Percentiles rank a stretch among this genome's conserved stretches.
These are phyloP conservation scores for Ceratocystis cubensis DNA, from an alignment of 2,329 filamentous ascomycete genomes.

Conservation along the genomic window DNA sequence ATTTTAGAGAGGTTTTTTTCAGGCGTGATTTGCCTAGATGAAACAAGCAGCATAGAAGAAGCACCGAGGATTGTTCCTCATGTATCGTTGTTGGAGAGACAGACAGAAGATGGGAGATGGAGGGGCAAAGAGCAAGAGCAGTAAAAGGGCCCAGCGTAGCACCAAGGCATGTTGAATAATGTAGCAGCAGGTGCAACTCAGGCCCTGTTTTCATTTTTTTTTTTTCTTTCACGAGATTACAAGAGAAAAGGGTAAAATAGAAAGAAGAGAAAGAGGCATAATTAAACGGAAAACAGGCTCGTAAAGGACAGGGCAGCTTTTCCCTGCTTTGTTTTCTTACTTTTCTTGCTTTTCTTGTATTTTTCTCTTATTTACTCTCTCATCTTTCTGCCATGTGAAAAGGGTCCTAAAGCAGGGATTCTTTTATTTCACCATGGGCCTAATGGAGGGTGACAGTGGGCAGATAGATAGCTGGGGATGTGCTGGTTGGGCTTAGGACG, in stretches of 20 bases:
- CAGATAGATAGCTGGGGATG: background rate
- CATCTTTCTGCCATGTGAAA: constrained; percentile 4
- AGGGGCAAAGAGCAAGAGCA: background rate
- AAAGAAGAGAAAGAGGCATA: background rate
- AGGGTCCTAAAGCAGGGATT: constrained; percentile 1
- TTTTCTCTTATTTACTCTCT: background rate
- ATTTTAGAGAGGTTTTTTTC: background rate
- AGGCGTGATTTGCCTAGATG: background rate
- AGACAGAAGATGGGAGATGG: background rate
- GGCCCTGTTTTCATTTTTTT: too few species aligned
- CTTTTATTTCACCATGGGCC: background rate
- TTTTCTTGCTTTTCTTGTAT: background rate
- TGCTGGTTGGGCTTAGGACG: background rate
- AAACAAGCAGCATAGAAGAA: background rate
- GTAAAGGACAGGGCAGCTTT: too few species aligned
- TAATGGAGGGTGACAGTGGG: constrained; percentile 5
- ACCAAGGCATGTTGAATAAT: too few species aligned
- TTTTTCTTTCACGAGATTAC: background rate
- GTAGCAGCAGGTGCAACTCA: too few species aligned
- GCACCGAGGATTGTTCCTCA: too few species aligned
- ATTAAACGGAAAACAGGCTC: background rate
- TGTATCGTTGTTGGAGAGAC: too few species aligned
- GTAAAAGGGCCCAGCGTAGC: background rate
- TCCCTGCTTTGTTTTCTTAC: background rate
- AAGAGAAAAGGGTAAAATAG: background rate